These are phyloP conservation scores for Cyclanthera cordifolia DNA, from an alignment of 306 rosid species.

Conservation along the genomic window DNA sequence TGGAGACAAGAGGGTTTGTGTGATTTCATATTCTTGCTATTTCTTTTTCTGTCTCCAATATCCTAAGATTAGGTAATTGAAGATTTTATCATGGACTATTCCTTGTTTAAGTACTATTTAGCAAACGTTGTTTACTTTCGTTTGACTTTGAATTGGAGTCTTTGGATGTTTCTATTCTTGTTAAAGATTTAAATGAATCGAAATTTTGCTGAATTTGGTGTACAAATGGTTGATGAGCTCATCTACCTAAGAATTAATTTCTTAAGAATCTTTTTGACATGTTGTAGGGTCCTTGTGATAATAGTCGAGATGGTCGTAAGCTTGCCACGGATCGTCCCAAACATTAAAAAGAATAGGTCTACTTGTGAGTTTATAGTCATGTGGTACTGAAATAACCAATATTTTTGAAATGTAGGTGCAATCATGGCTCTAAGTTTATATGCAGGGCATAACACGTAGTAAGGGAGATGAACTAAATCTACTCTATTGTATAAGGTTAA, in stretches of 20 bases:
- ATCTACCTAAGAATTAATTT: no score
- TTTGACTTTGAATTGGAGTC: not conserved
- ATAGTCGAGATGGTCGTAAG: no score
- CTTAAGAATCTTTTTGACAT: no score
- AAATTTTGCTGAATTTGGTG: not conserved
- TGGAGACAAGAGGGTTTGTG: constrained; percentile 46
- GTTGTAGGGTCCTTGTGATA: no score
- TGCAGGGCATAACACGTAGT: not conserved
- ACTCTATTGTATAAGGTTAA: no score
- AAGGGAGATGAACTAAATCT: not conserved
- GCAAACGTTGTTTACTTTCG: not conserved
- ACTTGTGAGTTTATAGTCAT: not conserved
- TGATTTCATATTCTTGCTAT: not conserved
- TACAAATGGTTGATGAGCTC: no score
- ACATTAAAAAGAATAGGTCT: not conserved
- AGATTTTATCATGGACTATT: not conserved
- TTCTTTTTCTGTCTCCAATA: not conserved
- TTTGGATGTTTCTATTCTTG: not conserved
- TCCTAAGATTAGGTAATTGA: not conserved
- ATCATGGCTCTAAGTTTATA: not conserved
- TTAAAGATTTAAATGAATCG: not conserved
- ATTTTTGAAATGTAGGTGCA: not conserved
- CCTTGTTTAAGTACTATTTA: not conserved
- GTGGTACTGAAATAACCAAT: not conserved
- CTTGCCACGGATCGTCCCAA: no score